Percentiles rank a stretch among this genome's conserved stretches.
These are phyloP conservation scores for Proliferodiscus dingleyae DNA, from an alignment of 2,329 filamentous ascomycete genomes.

Conservation along the genomic window DNA sequence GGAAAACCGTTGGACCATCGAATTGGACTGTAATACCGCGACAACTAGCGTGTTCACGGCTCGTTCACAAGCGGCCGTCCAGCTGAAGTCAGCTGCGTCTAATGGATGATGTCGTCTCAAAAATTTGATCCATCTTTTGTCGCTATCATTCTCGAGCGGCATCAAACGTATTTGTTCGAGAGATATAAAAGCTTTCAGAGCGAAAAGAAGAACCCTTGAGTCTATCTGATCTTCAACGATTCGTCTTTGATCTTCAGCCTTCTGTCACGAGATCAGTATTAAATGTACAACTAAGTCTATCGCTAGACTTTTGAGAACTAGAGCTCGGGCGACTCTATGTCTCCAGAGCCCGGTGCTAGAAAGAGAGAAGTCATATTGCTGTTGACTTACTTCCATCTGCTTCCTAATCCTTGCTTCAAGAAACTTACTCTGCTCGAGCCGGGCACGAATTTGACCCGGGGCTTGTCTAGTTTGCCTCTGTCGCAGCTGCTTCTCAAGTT, in stretches of 20 bases:
- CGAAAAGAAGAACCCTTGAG: slow-evolving; percentile 16
- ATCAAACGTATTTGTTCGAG: slow-evolving; percentile 62
- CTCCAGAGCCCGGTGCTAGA: too few species aligned
- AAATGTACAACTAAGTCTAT: background rate
- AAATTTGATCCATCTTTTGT: slow-evolving; percentile 48
- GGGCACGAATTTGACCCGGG: background rate
- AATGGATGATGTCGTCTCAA: slow-evolving; percentile 42
- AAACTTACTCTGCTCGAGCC: background rate
- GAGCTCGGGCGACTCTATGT: too few species aligned
- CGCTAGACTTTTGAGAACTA: background rate
- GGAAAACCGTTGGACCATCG: slow-evolving; percentile 34
- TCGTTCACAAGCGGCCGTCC: slow-evolving; percentile 59
- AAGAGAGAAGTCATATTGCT: background rate
- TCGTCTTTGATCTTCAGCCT: slow-evolving; percentile 21
- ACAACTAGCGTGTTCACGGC: slow-evolving; percentile 53
- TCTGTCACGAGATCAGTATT: slow-evolving; percentile 7
- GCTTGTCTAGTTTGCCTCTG: slow-evolving; percentile 4
- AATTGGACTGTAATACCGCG: slow-evolving; percentile 51
- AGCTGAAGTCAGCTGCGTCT: slow-evolving; percentile 42
- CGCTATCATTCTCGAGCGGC: slow-evolving; percentile 54
- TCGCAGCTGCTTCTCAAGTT: slow-evolving; percentile 6
- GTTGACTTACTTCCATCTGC: slow-evolving; percentile 1
- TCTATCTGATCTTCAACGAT: slow-evolving; percentile 22
- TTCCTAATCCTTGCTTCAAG: background rate
- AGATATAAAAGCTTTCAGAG: slow-evolving; percentile 45